These are phyloP conservation scores for Diaporthe ilicicola DNA, from an alignment of 2,329 filamentous ascomycete species.

Conservation along the genomic window DNA sequence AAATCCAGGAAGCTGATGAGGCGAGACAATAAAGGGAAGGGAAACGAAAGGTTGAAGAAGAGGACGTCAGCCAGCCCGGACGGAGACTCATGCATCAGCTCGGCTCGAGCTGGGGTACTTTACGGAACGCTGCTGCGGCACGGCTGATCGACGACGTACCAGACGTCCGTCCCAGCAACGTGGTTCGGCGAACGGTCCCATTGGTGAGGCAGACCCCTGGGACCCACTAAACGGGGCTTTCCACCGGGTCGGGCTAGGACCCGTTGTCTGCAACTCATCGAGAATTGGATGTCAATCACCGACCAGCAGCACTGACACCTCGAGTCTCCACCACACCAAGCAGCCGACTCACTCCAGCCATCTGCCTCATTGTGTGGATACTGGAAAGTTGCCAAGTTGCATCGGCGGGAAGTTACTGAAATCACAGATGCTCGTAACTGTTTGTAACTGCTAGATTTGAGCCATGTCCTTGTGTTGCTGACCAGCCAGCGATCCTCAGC, in stretches of 20 bases:
- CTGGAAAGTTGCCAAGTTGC: neutral
- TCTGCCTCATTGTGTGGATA: neutral
- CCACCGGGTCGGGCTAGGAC: slow-evolving; percentile 2
- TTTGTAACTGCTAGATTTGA: neutral
- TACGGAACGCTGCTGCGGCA: neutral
- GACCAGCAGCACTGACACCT: neutral
- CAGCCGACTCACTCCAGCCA: neutral
- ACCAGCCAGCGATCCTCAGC: neutral
- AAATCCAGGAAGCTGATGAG: neutral
- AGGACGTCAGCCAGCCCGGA: slow-evolving; percentile 1
- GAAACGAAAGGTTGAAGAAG: neutral
- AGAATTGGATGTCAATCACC: neutral
- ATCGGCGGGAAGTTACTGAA: neutral
- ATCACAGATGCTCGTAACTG: neutral
- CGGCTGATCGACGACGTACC: neutral
- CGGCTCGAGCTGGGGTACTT: slow-evolving; percentile 2
- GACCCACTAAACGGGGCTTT: neutral
- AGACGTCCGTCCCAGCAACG: slow-evolving; percentile 20
- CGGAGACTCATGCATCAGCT: neutral
- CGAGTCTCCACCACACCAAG: neutral
- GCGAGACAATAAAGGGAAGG: neutral
- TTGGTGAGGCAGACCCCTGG: neutral
- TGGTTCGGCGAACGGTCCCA: slow-evolving; percentile 10
- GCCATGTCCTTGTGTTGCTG: slow-evolving; percentile 16
- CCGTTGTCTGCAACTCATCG: neutral